Evolutionary conservation across 768 basidiomycete species (phyloP), one percentile per base, ranked within the genome.

Genomic region (Podaxis sp.): DNA sequence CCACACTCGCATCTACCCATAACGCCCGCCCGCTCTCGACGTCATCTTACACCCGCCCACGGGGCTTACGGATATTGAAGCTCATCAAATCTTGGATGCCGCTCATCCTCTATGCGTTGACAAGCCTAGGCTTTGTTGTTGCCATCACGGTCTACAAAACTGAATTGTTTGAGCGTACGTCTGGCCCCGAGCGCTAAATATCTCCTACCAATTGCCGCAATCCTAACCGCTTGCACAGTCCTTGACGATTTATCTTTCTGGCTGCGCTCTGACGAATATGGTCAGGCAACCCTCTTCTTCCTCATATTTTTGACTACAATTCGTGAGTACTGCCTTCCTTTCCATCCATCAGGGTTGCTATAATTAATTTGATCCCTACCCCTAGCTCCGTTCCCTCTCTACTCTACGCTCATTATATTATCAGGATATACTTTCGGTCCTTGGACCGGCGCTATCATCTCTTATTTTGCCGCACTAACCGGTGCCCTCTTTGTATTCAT

Each of bases 381-480:
- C 56, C 58, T 62, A 94, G 93, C 95, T 46, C 95, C 95, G 38
- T 70, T 97, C 53, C 95, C 95, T 38, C 80, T 97, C 60, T 97
- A 96, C 77, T 95, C 93, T 67, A 96, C 95, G 0, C 82, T 97
- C 75, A 95, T 96, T 71, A 86, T 93, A 66, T 80, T 97, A 67
- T 91, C 93, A 48, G 95, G 95, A 24, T 96, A 96, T 74, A 94
- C 93, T 10, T 95, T 88, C 70, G 93, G 93, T 56, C 82, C 91
- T 22, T 89, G 87, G 87, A 81, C 82, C 51, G 95, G 95, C 67
- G 93, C 93, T 63, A 75, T 91, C 67, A 86, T 97, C 71, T 95
- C 92, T 37, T 97, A 96, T 75, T 79, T 84, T 62, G 91, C 95
- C 10, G 93, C 95, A 6, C 85, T 97, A 48, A 77, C 84, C 1